Conservation (phyloP, 148 eudicot genomes). For the Hydrangea macrophylla region DNA sequence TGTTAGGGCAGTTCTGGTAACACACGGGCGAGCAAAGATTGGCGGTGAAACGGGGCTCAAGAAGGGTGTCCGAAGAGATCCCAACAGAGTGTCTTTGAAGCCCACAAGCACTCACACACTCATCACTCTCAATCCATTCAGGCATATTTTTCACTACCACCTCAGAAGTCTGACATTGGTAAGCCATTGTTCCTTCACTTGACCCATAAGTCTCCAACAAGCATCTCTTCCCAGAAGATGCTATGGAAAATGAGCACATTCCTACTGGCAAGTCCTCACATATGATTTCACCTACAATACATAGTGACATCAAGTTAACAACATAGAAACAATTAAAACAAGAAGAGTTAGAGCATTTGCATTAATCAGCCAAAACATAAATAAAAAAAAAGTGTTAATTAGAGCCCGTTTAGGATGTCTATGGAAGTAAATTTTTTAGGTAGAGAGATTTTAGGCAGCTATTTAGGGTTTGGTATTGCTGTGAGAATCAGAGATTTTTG, state of each 20-base stretch:
- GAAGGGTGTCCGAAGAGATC: slow-evolving; percentile 34
- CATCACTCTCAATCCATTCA: slow-evolving; percentile 29
- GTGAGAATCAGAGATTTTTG: too few relatives aligned
- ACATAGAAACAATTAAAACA: not conserved
- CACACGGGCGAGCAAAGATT: slow-evolving; percentile 32
- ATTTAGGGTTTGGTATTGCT: too few relatives aligned
- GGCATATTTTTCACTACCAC: slow-evolving; percentile 20
- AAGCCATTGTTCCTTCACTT: not conserved
- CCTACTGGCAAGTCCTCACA: slow-evolving; percentile 22
- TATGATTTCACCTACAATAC: slow-evolving; percentile 28
- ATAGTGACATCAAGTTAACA: too few relatives aligned
- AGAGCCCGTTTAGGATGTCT: too few relatives aligned
- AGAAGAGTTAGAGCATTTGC: not conserved
- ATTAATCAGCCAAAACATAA: too few relatives aligned
- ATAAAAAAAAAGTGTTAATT: too few relatives aligned
- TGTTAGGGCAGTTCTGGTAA: slow-evolving; percentile 35
- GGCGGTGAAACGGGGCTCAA: slow-evolving; percentile 8
- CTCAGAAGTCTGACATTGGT: slow-evolving; percentile 27
- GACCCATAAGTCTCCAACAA: slow-evolving; percentile 16
- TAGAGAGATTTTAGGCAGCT: too few relatives aligned
- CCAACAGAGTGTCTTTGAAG: slow-evolving; percentile 25
- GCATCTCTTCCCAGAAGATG: slow-evolving; percentile 32
- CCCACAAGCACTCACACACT: slow-evolving; percentile 29
- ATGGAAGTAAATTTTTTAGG: too few relatives aligned
- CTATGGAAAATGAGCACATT: slow-evolving; percentile 26